Evolutionary conservation across 2,329 filamentous ascomycete species (phyloP), one percentile per base, ranked within the genome.

Genomic region (Fusarium torreyae): DNA sequence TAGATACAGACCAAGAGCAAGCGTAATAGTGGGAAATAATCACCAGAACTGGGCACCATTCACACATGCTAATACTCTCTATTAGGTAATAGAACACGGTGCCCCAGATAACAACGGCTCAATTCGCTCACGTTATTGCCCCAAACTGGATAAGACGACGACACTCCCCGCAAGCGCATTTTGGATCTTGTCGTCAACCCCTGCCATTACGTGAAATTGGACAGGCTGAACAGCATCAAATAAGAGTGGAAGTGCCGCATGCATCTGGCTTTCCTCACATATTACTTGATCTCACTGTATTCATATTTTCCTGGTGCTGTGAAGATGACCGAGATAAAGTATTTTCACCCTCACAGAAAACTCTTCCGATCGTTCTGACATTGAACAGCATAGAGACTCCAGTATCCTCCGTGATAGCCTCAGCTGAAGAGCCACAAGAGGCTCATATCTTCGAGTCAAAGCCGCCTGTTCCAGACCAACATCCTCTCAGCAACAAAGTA

Each of bases 91-190:
- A 18, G 5, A 10, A 53, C 15, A 26, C 66, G 59, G 36, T 33
- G 46, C 24, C 15, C 44, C 33, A 31, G 62, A 20, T n/a, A 3
- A 46, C 33, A 13, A 48, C 13, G 22, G 28, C 43, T 33, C 28
- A 24, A 18, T 26, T 48, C 28, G 28, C 28, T 31, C 28, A 31
- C 10, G 28, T 31, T 31, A 60, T 43, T 43, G 44, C 45, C 48
- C 42, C 28, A 11, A 64, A 54, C 4, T 18, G 49, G 51, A 36
- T 39, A 69, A 64, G 57, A 42, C 15, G 26, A 26, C 36, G 39
- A 28, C 17, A 7, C 34, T 61, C 65, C 65, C 65, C 54, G 31
- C 60, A n/a, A 10, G 28, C 15, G 36, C 17, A 44, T 43, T 57
- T 7, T 42, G 18, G 20, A 28, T 24, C 18, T 18, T 43, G 44